Evolutionary conservation across 106 monocot genomes (phyloP), one percentile per base, ranked within the genome.

Genomic region (Acorus gramineus): DNA sequence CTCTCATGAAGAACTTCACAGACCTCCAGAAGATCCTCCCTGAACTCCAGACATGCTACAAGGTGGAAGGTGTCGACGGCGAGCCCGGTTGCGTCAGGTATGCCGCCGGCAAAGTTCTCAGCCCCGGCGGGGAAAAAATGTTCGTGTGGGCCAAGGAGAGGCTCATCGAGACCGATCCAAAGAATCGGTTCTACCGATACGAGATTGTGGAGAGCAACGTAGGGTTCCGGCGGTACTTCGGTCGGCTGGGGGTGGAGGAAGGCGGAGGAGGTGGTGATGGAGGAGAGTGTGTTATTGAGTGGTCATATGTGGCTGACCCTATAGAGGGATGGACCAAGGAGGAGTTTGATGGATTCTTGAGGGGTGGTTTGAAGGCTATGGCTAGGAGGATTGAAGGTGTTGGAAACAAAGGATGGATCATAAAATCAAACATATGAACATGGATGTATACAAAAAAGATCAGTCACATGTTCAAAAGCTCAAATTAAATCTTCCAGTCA

Each of bases 231-330:
- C 46, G 64, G 8, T 84, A 81, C 73, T 47, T 63, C 10, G 78
- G 75, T 5, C 54, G 59, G 44, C 55, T 79, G 4, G 49, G 57
- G 68, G 69, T 71, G 12, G 53, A 48, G 43, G 53, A 13, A 8
- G 65, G 9, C 1, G 47, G 4, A 6, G 28, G 28, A 28, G 28
- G 28, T 28, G 28, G 28, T 28, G 28, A 2, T 0, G 7, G 14
- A 0, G 55, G 44, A 4, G 74, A 79, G 49, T 79, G 82, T 60
- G 28, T 2, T 46, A 28, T 88, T 47, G 72, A 70, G 70, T 88
- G 88, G 88, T 76, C 79, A 3, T 86, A 73, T 57, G 60, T 8
- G 62, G 52, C 81, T 3, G 86, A 86, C 9, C 82, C 86, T n/a
- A 64, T 79, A 42, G 14, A 79, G n/a, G 72, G 72, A 0, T 79